Evolutionary conservation across 2,329 filamentous ascomycete genomes (phyloP), one percentile per base, ranked within the genome.

Genomic region (Ceratocystis huliohia): DNA sequence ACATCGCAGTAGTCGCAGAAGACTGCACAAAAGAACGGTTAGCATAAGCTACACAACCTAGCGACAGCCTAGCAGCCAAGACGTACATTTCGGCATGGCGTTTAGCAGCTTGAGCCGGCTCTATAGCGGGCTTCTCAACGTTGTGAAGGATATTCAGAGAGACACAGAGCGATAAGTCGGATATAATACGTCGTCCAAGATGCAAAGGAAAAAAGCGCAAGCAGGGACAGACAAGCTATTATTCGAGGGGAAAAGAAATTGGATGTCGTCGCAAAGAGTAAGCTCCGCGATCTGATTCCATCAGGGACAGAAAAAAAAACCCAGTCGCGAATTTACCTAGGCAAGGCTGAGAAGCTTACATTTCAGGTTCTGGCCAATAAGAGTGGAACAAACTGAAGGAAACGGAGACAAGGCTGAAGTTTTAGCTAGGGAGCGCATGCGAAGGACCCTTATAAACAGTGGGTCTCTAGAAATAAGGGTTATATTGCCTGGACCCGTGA

Each of bases 1-100:
- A 99, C 94, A 88, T 99, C 94, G 84, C 94, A 99, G 79, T 99
- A 99, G 77, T 99, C 94, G 82, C 92, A 57, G 30, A 41, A 33
- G n/a, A 22, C 37, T 57, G 3, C 41, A 50, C 71, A 72, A 72
- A 70, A 62, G 65, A 67, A 50, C n/a, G 0, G 8, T 48, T 48
- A n/a, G 46, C 15, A n/a, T 22, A 20, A 17, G 46, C 46, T 22
- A 22, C 1, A 41, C 37, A 41, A 4, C 37, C 37, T 41, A 41
- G 10, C 37, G 3, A 41, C 71, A 66, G 70, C 73, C 73, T 69
- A 67, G 70, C 70, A 45, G 44, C 41, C 25, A 28, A 57, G 15
- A 25, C 59, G 20, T 45, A 61, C 59, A 61, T 61, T 61, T 61
- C 59, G 59, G 59, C 59, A 61, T 61, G 30, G 33, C 41, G 53